phyloP scores from a whole-genome alignment of 2,329 filamentous ascomycete genomes.

The Phialophora macrospora region DNA sequence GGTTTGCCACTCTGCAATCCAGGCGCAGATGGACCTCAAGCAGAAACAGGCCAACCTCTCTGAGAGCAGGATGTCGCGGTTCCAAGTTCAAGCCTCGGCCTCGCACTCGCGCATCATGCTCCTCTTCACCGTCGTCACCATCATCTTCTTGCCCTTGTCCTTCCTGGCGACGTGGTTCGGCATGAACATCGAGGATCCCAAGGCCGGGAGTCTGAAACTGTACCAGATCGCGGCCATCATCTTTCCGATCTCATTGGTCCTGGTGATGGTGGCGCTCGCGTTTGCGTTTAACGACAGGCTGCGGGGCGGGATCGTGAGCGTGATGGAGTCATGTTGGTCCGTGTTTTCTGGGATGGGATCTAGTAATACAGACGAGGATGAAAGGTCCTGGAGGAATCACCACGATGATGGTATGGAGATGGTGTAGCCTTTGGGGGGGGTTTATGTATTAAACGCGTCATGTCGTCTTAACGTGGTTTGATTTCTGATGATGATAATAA shows the following conservation, averaged over 20 bases:
- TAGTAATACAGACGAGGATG: constrained; percentile 2
- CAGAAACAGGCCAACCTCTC: constrained; percentile 37
- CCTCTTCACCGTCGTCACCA: constrained; percentile 44
- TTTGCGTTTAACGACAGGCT: constrained; percentile 20
- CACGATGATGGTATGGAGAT: constrained; percentile 4
- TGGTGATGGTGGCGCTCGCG: constrained; percentile 17
- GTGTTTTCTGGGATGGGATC: constrained; percentile 16
- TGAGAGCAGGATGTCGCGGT: constrained; percentile 24
- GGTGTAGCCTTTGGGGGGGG: too few species aligned
- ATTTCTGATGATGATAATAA: too few species aligned
- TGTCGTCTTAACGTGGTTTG: background rate
- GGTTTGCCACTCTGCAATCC: constrained; percentile 13
- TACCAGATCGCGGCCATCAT: constrained; percentile 21
- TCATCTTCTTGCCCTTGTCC: constrained; percentile 43
- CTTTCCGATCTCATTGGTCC: constrained; percentile 18
- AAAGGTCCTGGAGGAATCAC: background rate
- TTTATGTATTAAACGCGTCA: too few species aligned
- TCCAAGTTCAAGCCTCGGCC: constrained; percentile 12
- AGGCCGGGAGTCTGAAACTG: constrained; percentile 13
- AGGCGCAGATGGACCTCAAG: constrained; percentile 27
- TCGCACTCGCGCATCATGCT: constrained; percentile 34
- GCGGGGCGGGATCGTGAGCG: background rate
- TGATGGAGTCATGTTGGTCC: background rate
- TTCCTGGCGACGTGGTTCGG: constrained; percentile 44
- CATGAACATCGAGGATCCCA: constrained; percentile 39